Percentiles rank a stretch among this genome's conserved stretches.
Conservation (phyloP, 805 yeast genomes). For the Kuraishia ogatae region DNA sequence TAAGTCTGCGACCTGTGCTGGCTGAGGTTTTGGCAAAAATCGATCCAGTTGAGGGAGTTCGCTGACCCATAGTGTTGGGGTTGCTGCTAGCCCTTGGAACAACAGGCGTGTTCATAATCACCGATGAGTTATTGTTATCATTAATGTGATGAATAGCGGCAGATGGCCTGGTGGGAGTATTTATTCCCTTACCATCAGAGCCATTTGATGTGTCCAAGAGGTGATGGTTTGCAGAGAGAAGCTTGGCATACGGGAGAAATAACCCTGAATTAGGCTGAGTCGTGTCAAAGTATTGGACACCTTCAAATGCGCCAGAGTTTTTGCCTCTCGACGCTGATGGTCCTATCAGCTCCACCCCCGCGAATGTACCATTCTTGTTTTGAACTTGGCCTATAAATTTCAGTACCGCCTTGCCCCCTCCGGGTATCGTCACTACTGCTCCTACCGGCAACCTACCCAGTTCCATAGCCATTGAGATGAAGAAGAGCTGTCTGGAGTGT, state of each 20-base stretch:
- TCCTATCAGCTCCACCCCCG: conserved; percentile 81
- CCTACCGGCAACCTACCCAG: conserved; percentile 7
- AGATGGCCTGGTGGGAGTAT: conserved; percentile 3
- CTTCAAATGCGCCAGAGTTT: conserved; percentile 78
- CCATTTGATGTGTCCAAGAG: conserved; percentile 8
- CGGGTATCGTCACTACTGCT: conserved; percentile 37
- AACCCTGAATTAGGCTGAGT: conserved; percentile 60
- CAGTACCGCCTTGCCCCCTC: conserved; percentile 60
- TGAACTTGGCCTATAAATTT: conserved; percentile 67
- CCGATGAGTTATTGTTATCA: background rate
- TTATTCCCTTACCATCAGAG: background rate
- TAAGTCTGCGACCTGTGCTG: background rate
- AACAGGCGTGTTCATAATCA: background rate
- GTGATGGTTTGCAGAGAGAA: conserved; percentile 10
- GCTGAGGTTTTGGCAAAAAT: background rate
- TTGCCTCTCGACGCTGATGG: conserved; percentile 61
- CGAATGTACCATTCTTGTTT: conserved; percentile 68
- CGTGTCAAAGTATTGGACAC: conserved; percentile 61
- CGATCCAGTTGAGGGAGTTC: background rate
- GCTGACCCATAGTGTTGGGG: background rate
- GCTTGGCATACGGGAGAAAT: conserved; percentile 53
- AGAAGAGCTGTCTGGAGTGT: background rate
- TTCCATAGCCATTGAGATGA: background rate
- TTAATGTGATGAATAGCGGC: conserved; percentile 5
- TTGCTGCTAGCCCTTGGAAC: background rate